Evolutionary conservation across 139 green algal genomes (phyloP).

Genomic region (Chlorella vulgaris): DNA sequence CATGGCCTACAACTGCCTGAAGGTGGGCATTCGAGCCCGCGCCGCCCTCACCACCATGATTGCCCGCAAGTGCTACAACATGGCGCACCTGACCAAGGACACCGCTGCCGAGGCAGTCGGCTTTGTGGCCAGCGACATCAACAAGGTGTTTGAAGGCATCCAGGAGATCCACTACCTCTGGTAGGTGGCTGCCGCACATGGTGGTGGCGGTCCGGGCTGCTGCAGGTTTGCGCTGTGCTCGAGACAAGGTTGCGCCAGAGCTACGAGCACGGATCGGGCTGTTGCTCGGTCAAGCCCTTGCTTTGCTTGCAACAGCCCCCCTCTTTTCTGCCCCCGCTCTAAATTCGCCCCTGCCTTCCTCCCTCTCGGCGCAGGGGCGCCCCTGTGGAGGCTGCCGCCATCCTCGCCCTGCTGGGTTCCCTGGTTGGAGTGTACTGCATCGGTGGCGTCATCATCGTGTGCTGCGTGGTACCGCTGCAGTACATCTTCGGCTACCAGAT

Average conservation of each 20-base stretch:
- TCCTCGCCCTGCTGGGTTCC: conserved; percentile 60
- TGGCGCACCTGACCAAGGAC: conserved; percentile 60
- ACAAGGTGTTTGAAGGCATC: conserved; percentile 71
- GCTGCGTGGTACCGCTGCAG: conserved; percentile 58
- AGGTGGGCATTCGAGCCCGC: conserved; percentile 51
- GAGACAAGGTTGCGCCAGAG: too few species aligned
- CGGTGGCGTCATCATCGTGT: conserved; percentile 39
- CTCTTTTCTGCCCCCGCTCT: too few species aligned
- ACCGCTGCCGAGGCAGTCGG: conserved; percentile 54
- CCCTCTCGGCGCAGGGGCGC: conserved; percentile 30
- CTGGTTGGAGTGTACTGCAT: conserved; percentile 61
- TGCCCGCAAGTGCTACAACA: conserved; percentile 62
- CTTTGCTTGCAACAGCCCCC: too few species aligned
- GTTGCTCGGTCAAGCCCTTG: too few species aligned
- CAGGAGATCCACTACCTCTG: conserved; percentile 77
- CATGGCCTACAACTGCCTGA: conserved; percentile 67
- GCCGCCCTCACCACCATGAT: conserved; percentile 60
- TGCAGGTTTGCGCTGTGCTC: too few species aligned
- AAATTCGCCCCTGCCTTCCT: neutral
- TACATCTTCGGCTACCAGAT: conserved; percentile 72
- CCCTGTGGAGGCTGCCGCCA: conserved; percentile 63
- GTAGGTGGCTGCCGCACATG: conserved; percentile 24
- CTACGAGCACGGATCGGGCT: too few species aligned
- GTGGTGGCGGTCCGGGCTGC: neutral
- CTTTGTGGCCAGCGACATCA: conserved; percentile 66